Percentiles rank a stretch among this genome's conserved stretches.
Conservation (phyloP, 2,329 filamentous ascomycete species). For the Phialocephala subalpina region DNA sequence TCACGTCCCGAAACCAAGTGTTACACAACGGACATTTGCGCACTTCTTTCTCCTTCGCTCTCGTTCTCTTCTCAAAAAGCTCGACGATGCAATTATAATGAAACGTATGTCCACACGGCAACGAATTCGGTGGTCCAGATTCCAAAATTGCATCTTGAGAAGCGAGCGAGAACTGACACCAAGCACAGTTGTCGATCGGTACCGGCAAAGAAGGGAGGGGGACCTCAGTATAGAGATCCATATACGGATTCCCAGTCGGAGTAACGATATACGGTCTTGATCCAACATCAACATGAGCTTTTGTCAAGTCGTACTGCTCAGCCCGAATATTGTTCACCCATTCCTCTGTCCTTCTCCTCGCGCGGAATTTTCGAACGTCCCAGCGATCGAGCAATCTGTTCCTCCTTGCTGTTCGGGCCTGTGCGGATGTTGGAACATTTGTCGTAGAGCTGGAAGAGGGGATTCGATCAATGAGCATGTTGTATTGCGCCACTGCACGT, state of each 20-base stretch:
- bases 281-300: neutral
- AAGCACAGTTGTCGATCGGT: slow-evolving; percentile 13
- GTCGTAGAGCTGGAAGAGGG: neutral
- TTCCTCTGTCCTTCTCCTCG: slow-evolving; percentile 4
- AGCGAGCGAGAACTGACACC: slow-evolving; percentile 14
- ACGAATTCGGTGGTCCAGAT: neutral
- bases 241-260: slow-evolving; percentile 2
- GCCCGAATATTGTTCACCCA: slow-evolving; percentile 12
- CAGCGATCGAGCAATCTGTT: slow-evolving; percentile 1
- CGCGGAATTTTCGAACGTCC: slow-evolving; percentile 3
- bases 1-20: slow-evolving; percentile 5
- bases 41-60: slow-evolving; percentile 6
- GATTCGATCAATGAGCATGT: neutral
- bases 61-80: slow-evolving; percentile 11
- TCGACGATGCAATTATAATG: slow-evolving; percentile 9
- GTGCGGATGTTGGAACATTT: neutral
- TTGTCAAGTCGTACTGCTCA: slow-evolving; percentile 6
- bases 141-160: neutral
- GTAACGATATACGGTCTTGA: slow-evolving; percentile 8
- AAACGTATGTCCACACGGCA: slow-evolving; percentile 16
- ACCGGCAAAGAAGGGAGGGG: neutral
- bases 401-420: neutral
- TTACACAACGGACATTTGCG: slow-evolving; percentile 13
- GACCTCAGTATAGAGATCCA: slow-evolving; percentile 9
- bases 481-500: neutral